Conservation (phyloP, 2,329 filamentous ascomycete genomes). For the Diaporthe eres region DNA sequence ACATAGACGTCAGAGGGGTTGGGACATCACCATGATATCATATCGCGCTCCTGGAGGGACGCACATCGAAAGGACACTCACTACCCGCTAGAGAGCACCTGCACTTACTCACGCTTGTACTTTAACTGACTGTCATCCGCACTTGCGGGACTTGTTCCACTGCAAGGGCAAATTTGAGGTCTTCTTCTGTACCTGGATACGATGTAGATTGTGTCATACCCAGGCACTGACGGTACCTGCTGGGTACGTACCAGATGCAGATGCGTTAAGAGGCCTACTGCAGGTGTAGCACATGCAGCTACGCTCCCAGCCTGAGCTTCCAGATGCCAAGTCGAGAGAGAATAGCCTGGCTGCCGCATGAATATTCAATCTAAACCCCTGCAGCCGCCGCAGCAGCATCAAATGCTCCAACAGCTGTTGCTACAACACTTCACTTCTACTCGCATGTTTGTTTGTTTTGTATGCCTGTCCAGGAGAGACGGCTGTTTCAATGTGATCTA, state of each 20-base stretch:
- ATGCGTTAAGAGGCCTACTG: background rate
- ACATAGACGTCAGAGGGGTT: slow-evolving; percentile 25
- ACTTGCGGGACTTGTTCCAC: slow-evolving; percentile 1
- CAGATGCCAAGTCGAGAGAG: background rate
- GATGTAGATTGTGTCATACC: background rate
- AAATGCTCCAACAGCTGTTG: slow-evolving; percentile 11
- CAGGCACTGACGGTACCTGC: background rate
- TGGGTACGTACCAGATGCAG: background rate
- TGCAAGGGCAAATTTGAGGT: background rate
- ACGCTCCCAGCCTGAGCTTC: slow-evolving; percentile 1
- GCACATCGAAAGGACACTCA: slow-evolving; percentile 3
- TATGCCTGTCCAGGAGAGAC: slow-evolving; percentile 6
- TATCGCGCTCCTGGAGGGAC: background rate
- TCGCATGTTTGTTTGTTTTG: slow-evolving; percentile 31
- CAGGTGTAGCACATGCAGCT: background rate
- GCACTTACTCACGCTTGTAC: slow-evolving; percentile 1
- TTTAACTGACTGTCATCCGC: background rate
- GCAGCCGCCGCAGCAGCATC: background rate
- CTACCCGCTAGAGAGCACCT: background rate
- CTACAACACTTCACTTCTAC: slow-evolving; percentile 2
- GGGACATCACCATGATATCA: slow-evolving; percentile 34
- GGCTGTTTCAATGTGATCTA: slow-evolving; percentile 21
- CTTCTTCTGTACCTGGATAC: background rate
- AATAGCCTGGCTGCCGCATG: slow-evolving; percentile 10
- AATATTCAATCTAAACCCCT: slow-evolving; percentile 28